Evolutionary conservation across 2,329 filamentous ascomycete species (phyloP), one percentile per base, ranked within the genome.

Genomic region (Lasiodiplodia theobromae): DNA sequence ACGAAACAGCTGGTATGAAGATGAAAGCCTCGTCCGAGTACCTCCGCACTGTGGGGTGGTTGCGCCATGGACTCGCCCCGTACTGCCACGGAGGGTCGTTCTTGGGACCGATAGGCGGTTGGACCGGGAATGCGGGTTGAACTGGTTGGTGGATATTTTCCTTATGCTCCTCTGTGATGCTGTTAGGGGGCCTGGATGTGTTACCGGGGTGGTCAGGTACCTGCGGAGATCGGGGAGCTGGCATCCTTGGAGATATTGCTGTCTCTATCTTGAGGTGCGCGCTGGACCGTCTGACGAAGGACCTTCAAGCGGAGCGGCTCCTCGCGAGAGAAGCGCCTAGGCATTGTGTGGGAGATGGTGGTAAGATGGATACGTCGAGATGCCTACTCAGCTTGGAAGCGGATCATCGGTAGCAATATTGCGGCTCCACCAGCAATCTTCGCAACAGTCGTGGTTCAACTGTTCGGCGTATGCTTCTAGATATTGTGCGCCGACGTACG

Each of bases 391-490:
- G 25, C 7, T 21, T 10, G 60, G 40, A 11, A 52, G 44, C 31
- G 60, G 44, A 31, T 52, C 12, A 16, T 63, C 40, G 6, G 21
- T 6, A 52, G 28, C 25, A 38, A 72, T 66, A 38, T 73, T 73
- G 57, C 71, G 70, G 52, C 69, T 71, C 23, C 73, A 68, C 74
- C 75, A 76, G 53, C 74, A 77, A 21, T 72, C 69, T 16, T 69
- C 66, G 70, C 74, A 77, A 62, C 70, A 31, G 56, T 76, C 74
- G 38, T 70, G 64, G 8, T 62, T 66, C 2, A 77, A 66, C 28
- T 71, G 73, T 57, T 75, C 73, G 16, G 74, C 76, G 67, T 75
- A 75, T 12, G 72, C 72, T 65, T 76, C 74, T 14, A 74, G 69
- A 54, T 74, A 75, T 11, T 71, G 40, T 16, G 71, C 72, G 23